Conservation (phyloP, 2,329 filamentous ascomycete genomes). For the Phyllosticta citribraziliensis region DNA sequence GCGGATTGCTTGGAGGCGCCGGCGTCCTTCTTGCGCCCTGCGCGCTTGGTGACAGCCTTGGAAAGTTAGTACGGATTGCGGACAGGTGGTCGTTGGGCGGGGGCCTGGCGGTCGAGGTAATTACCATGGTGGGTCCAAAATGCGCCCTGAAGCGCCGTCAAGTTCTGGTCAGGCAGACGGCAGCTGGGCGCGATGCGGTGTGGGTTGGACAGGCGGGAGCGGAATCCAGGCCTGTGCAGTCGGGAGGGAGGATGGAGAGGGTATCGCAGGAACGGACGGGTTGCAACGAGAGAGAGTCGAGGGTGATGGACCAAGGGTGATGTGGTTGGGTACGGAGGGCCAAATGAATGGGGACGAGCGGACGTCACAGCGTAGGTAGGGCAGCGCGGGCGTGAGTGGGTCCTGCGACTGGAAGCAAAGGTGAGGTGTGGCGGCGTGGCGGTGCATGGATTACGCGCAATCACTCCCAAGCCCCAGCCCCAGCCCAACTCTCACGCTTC, state of each 20-base stretch:
- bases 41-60: conserved; percentile 48
- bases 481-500: neutral
- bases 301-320: conserved; percentile 4
- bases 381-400: conserved; percentile 1
- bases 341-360: conserved; percentile 9
- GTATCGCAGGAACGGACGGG: conserved; percentile 1
- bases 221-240: neutral
- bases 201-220: neutral
- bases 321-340: conserved; percentile 8
- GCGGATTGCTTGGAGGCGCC: conserved; percentile 27
- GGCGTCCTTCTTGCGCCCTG: conserved; percentile 47
- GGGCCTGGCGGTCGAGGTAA: neutral
- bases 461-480: neutral
- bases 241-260: neutral
- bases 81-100: neutral
- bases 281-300: neutral
- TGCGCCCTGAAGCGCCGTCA: conserved; percentile 9
- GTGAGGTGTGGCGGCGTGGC: conserved; percentile 3
- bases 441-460: neutral
- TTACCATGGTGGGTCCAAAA: conserved; percentile 10
- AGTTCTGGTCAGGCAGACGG: conserved; percentile 1
- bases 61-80: neutral
- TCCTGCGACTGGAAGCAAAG: neutral
- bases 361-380: conserved; percentile 8
- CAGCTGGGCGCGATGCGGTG: neutral